Base-by-base conservation (phyloP, 495 filamentous ascomycete species). In the Penicillium desertorum region DNA sequence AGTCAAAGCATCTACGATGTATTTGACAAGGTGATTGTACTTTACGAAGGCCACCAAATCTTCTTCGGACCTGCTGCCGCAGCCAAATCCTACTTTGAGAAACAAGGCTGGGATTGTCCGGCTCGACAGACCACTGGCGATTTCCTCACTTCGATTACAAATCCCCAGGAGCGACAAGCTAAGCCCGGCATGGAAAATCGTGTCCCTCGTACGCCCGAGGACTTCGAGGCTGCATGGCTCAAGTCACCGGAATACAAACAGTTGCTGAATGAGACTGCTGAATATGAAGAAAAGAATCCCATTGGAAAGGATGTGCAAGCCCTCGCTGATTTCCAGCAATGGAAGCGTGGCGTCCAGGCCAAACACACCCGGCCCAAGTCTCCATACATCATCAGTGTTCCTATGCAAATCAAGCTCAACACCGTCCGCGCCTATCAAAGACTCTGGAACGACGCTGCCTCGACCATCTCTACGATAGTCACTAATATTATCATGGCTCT, bases 401-500 rank as follows among this genome's bases (percentile, higher is more conserved):
- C 67, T 2, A 77, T 74, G 74, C 76, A 78, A 54, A 68, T 80
- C 53, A 62, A 63, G 34, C 65, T 80, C 11, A 78, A 76, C 55
- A 74, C 73, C 1, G 66, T 64, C 9, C 71, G 82, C 4, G 76
- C 72, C 1, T 83, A 78, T 43, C 78, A 81, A 56, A 65, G 77
- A 32, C 70, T 96, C 3, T 78, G 69, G 42, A 87, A 87, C 29
- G 90, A 96, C 57, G 81, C 85, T 39, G 84, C 79, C 54, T 72
- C 91, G 25, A 87, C 86, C 1, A 54, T 93, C n/a, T 83, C 85
- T 0, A 75, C 81, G 17, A 72, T 94, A 17, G 74, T 93, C 56
- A 87, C 82, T 27, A 91, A 95, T 62, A 75, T 82, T 45, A 67
- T 83, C 62, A 87, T 94, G 81, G 80, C 89, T 25, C 74, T 96